Conservation (phyloP, 192 early-diverging fungal genomes). For the Chytriomyces sp. region DNA sequence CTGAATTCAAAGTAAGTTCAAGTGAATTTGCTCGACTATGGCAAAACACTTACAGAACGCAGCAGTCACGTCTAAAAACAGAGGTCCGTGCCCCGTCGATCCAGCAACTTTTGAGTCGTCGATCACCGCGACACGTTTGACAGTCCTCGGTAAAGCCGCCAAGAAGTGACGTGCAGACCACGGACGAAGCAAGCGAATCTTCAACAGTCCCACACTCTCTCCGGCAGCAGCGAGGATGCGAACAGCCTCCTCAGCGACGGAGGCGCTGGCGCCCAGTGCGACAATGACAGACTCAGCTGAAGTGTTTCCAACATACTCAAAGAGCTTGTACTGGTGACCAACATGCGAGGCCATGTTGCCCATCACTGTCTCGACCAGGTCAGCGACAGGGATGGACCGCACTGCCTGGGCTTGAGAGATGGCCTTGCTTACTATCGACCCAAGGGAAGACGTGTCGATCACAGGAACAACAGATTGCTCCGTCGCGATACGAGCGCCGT, state of each 20-base stretch:
- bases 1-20: background rate
- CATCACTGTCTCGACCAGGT: slow-evolving; percentile 55
- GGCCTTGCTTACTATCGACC: slow-evolving; percentile 42
- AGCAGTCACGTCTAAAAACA: slow-evolving; percentile 76
- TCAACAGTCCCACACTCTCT: slow-evolving; percentile 68
- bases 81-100: slow-evolving; percentile 60
- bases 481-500: slow-evolving; percentile 64
- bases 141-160: slow-evolving; percentile 64
- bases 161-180: slow-evolving; percentile 80
- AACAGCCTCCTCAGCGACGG: slow-evolving; percentile 56
- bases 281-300: slow-evolving; percentile 80
- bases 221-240: slow-evolving; percentile 33
- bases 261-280: slow-evolving; percentile 65
- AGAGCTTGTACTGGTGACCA: slow-evolving; percentile 68
- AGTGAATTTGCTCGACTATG: background rate
- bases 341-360: slow-evolving; percentile 41
- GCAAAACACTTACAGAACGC: slow-evolving; percentile 48
- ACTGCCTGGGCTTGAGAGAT: background rate
- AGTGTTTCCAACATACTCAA: slow-evolving; percentile 80
- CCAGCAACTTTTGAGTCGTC: slow-evolving; percentile 56
- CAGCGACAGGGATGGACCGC: slow-evolving; percentile 20
- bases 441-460: slow-evolving; percentile 49
- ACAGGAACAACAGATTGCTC: slow-evolving; percentile 59
- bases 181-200: slow-evolving; percentile 79
- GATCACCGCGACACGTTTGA: slow-evolving; percentile 74